Evolutionary conservation across 768 basidiomycete genomes (phyloP).

Genomic region (Xerocomus spinulosus): DNA sequence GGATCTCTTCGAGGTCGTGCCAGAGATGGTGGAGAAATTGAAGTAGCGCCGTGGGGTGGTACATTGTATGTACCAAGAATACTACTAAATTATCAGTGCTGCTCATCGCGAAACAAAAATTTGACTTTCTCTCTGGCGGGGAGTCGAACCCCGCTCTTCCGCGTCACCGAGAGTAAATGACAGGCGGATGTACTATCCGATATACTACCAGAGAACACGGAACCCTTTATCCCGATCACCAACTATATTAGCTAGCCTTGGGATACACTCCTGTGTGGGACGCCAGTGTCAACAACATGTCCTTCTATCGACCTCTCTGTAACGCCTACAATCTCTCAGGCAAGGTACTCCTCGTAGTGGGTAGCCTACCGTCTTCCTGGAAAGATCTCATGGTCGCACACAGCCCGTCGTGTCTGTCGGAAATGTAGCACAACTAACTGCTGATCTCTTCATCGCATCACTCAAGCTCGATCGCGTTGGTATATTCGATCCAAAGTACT

Average conservation of each 20-base stretch:
- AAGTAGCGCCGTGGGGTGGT: slow-evolving; percentile 38
- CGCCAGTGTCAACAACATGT: slow-evolving; percentile 10
- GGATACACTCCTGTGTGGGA: no score
- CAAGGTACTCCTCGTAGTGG: slow-evolving; percentile 28
- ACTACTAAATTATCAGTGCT: no score
- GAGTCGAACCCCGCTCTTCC: slow-evolving; percentile 44
- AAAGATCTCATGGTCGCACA: slow-evolving; percentile 8
- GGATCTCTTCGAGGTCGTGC: slow-evolving; percentile 89
- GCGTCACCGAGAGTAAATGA: slow-evolving; percentile 29
- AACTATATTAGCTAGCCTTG: background rate
- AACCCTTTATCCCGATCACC: no score
- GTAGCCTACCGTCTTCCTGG: slow-evolving; percentile 1
- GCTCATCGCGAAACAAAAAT: background rate
- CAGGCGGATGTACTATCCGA: slow-evolving; percentile 51
- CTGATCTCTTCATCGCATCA: slow-evolving; percentile 67
- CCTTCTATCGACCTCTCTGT: slow-evolving; percentile 29
- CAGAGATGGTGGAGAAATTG: slow-evolving; percentile 84
- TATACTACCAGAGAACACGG: slow-evolving; percentile 41
- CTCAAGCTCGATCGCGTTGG: slow-evolving; percentile 58
- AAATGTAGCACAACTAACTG: slow-evolving; percentile 76
- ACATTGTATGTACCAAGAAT: background rate
- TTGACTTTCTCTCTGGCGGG: slow-evolving; percentile 37
- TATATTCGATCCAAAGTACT: slow-evolving; percentile 54
- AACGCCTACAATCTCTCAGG: slow-evolving; percentile 25
- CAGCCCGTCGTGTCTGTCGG: slow-evolving; percentile 76